Conservation (phyloP, 306 rosid species). For the Oemleria cerasiformis region DNA sequence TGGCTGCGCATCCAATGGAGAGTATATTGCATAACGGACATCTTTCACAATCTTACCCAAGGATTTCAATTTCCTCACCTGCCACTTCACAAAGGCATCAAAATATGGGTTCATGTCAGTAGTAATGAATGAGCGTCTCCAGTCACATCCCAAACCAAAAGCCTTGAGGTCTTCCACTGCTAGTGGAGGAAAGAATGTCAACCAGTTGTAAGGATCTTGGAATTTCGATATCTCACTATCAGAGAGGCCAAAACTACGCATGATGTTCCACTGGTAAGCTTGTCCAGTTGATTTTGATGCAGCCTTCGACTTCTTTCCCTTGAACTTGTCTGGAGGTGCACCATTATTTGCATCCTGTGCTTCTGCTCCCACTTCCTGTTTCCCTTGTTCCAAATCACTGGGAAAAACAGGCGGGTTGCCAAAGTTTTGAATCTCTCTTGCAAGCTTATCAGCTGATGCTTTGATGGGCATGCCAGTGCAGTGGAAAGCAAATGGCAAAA, state of each 20-base stretch:
- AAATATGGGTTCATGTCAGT: conserved; percentile 73
- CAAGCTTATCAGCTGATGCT: conserved; percentile 90
- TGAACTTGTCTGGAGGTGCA: conserved; percentile 60
- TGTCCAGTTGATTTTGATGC: conserved; percentile 68
- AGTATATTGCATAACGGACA: conserved; percentile 76
- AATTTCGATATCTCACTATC: conserved; percentile 72
- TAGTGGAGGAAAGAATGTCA: conserved; percentile 77
- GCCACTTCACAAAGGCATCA: conserved; percentile 88
- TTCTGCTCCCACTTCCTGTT: conserved; percentile 36
- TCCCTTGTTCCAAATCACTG: conserved; percentile 35
- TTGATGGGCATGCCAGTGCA: conserved; percentile 99
- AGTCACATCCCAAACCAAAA: conserved; percentile 89
- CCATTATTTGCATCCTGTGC: conserved; percentile 30
- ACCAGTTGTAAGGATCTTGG: conserved; percentile 79
- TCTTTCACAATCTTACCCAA: conserved; percentile 90
- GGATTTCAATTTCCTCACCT: conserved; percentile 82
- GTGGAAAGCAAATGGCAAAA: conserved; percentile 83
- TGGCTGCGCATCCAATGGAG: conserved; percentile 92
- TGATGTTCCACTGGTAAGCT: conserved; percentile 81
- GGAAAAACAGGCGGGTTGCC: conserved; percentile 80
- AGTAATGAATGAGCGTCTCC: conserved; percentile 89
- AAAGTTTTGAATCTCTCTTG: conserved; percentile 63
- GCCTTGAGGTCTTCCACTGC: conserved; percentile 92
- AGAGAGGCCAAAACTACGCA: conserved; percentile 86
- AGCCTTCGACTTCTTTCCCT: conserved; percentile 89